phyloP scores from a whole-genome alignment of 2,329 filamentous ascomycete genomes.

The Talaromyces sp. region DNA sequence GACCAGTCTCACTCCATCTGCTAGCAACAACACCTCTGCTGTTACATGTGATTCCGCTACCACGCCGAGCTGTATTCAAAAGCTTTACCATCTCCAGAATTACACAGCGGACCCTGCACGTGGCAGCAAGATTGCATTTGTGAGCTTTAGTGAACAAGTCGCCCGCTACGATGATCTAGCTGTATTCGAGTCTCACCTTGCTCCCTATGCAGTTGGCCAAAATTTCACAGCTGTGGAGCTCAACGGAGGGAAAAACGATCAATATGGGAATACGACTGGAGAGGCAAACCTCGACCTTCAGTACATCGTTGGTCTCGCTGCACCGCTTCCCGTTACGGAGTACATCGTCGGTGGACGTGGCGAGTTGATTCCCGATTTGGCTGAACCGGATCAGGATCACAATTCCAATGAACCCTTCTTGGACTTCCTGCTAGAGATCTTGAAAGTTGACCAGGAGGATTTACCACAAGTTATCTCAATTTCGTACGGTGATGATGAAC shows the following conservation, averaged over 20 bases:
- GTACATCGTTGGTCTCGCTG: slow-evolving; percentile 58
- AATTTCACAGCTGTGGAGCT: slow-evolving; percentile 60
- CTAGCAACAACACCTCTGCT: neutral
- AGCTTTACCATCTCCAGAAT: slow-evolving; percentile 51
- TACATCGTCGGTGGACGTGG: too few species aligned
- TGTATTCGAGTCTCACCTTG: slow-evolving; percentile 55
- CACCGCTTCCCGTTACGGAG: too few species aligned
- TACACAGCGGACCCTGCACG: slow-evolving; percentile 37
- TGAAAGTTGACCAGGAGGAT: too few species aligned
- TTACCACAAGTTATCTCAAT: too few species aligned
- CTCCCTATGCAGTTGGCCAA: slow-evolving; percentile 51
- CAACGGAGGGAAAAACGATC: slow-evolving; percentile 55
- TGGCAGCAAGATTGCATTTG: slow-evolving; percentile 45
- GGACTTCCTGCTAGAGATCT: too few species aligned
- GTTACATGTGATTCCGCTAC: slow-evolving; percentile 26
- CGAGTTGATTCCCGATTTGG: too few species aligned
- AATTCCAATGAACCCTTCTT: too few species aligned
- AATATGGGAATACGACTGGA: slow-evolving; percentile 44
- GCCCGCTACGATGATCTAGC: slow-evolving; percentile 51
- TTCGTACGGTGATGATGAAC: too few species aligned
- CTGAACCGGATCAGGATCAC: too few species aligned
- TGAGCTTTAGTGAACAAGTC: slow-evolving; percentile 52
- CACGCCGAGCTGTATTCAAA: slow-evolving; percentile 50
- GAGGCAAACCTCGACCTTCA: slow-evolving; percentile 67
- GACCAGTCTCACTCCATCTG: neutral